A percentile compares a stretch with the other conserved stretches of the same genome.
phyloP scores from a whole-genome alignment of 2,329 filamentous ascomycete genomes.

The Aspergillus jensenii region DNA sequence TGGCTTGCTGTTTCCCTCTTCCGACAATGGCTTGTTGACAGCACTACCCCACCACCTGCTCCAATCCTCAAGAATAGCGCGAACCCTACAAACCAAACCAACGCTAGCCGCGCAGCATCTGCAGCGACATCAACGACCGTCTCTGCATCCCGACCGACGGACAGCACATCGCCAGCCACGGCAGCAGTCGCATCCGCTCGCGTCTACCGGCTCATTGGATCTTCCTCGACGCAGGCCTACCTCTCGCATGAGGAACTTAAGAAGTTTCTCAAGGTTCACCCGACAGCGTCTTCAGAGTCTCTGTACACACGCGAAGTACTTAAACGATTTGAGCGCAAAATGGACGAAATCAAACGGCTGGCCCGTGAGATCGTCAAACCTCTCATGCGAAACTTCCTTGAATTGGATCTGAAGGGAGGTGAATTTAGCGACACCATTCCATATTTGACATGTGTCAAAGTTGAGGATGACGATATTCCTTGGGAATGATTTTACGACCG shows the following conservation, averaged over 20 bases:
- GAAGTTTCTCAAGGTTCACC: conserved; percentile 78
- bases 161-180: conserved; percentile 20
- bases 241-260: conserved; percentile 86
- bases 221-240: conserved; percentile 61
- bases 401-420: conserved; percentile 65
- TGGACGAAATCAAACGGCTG: conserved; percentile 84
- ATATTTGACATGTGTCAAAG: conserved; percentile 65
- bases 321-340: conserved; percentile 76
- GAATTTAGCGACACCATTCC: conserved; percentile 46
- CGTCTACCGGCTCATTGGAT: conserved; percentile 75
- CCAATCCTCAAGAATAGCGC: conserved; percentile 44
- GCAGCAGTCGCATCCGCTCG: conserved; percentile 54
- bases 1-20: conserved; percentile 88
- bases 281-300: conserved; percentile 54
- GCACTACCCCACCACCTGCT: conserved; percentile 70
- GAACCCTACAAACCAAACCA: conserved; percentile 9
- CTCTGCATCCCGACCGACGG: conserved; percentile 19
- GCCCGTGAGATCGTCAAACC: conserved; percentile 81
- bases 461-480: conserved; percentile 63
- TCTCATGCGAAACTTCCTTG: conserved; percentile 79
- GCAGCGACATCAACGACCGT: conserved; percentile 13
- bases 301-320: conserved; percentile 85
- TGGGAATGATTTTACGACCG: conserved; percentile 49
- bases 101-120: conserved; percentile 13
- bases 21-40: conserved; percentile 89